Evolutionary conservation across 257 asterid species (phyloP).

Genomic region (Thymus quinquecostatus): DNA sequence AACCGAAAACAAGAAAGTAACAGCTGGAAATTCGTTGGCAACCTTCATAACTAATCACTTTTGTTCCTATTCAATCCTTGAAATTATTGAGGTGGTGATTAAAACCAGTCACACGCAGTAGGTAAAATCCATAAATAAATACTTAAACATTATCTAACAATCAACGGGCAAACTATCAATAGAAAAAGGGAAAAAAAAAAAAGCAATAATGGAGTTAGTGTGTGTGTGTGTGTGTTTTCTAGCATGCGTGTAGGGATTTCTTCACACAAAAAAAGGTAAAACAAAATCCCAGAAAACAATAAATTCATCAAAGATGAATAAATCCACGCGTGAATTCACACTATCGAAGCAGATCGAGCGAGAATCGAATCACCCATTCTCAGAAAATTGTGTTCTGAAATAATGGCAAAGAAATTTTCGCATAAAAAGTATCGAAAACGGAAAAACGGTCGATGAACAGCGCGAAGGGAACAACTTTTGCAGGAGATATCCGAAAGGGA

Average conservation of each 20-base stretch:
- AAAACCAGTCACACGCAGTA: conserved; percentile 40
- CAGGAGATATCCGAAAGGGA: background rate
- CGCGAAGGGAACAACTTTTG: conserved; percentile 6
- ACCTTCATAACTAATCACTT: conserved; percentile 26
- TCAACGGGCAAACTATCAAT: conserved; percentile 28
- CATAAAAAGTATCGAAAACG: conserved; percentile 36
- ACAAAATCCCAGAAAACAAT: background rate
- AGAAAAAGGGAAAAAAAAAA: background rate
- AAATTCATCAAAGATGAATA: conserved; percentile 3
- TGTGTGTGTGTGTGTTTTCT: conserved; percentile 21
- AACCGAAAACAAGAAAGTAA: conserved; percentile 14
- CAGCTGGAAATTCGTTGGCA: conserved; percentile 46
- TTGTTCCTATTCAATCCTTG: conserved; percentile 24
- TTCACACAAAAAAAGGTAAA: conserved; percentile 1
- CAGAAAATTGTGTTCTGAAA: background rate
- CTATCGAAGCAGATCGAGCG: conserved; percentile 47
- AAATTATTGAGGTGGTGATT: conserved; percentile 28
- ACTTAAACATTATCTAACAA: conserved; percentile 29
- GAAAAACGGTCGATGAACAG: conserved; percentile 1
- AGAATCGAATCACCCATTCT: conserved; percentile 38
- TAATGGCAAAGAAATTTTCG: background rate
- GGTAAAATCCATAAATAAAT: conserved; percentile 41
- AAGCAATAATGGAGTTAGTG: conserved; percentile 38
- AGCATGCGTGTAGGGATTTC: conserved; percentile 41
- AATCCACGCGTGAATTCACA: conserved; percentile 29